phyloP scores from a whole-genome alignment of 1,139 yeast genomes.

The Protomyces inundatus region DNA sequence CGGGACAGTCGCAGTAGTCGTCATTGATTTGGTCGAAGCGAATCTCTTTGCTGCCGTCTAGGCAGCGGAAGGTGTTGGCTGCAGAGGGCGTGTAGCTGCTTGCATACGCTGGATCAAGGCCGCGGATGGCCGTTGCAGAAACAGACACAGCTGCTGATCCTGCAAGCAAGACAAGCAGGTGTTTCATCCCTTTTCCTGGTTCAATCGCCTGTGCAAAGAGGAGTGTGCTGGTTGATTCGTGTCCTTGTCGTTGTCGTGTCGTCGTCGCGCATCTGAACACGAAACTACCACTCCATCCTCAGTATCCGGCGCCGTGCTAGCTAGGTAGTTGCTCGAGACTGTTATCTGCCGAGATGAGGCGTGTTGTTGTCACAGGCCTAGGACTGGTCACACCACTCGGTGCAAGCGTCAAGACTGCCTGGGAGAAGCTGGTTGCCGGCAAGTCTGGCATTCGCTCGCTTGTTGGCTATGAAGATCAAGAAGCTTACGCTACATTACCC shows the following conservation, averaged over 20 bases:
- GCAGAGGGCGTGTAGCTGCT: slow-evolving; percentile 7
- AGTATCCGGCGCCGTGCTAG: too few relatives aligned
- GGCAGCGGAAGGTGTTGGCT: slow-evolving; percentile 11
- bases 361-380: slow-evolving; percentile 83
- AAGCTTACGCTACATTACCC: slow-evolving; percentile 55
- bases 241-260: neutral
- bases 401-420: slow-evolving; percentile 47
- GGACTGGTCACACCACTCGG: slow-evolving; percentile 88
- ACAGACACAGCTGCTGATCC: neutral
- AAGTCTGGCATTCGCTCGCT: slow-evolving; percentile 39
- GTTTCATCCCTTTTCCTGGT: neutral
- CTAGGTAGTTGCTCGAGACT: too few relatives aligned
- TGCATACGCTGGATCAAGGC: slow-evolving; percentile 4
- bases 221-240: neutral
- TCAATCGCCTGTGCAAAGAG: too few relatives aligned
- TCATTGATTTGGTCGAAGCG: slow-evolving; percentile 42
- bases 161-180: neutral
- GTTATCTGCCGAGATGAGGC: slow-evolving; percentile 32
- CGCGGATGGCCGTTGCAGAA: neutral
- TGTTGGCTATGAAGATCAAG: slow-evolving; percentile 44
- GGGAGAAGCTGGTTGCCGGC: slow-evolving; percentile 40
- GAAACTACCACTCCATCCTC: neutral
- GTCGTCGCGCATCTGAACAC: neutral
- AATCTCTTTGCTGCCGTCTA: slow-evolving; percentile 26
- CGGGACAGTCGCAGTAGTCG: slow-evolving; percentile 93